Conservation (phyloP, 108 stramenopile species). For the Cyclotella atomus region DNA sequence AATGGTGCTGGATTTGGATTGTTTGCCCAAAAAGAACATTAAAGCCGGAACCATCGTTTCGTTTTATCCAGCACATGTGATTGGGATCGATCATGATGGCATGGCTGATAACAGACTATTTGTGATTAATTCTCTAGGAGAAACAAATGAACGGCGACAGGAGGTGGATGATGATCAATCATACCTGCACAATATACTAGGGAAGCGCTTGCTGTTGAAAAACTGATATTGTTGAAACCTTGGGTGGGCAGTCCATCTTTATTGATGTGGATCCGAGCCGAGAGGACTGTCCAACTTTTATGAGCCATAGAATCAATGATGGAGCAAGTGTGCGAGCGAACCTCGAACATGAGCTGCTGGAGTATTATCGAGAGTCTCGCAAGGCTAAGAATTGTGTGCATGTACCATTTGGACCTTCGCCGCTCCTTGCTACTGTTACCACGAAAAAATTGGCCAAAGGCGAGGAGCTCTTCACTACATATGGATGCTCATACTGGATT, state of each 20-base stretch:
- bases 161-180: constrained; percentile 38
- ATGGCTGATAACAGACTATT: neutral
- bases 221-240: constrained; percentile 21
- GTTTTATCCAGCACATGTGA: constrained; percentile 55
- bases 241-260: constrained; percentile 24
- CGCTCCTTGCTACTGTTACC: constrained; percentile 16
- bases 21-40: constrained; percentile 53
- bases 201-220: constrained; percentile 9
- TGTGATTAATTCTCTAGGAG: neutral
- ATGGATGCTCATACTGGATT: constrained; percentile 31
- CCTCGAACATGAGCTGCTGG: constrained; percentile 23
- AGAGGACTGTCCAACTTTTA: constrained; percentile 17
- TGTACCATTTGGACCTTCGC: constrained; percentile 37
- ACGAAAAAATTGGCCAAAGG: constrained; percentile 19
- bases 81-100: constrained; percentile 47
- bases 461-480: constrained; percentile 26
- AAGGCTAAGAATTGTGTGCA: constrained; percentile 41
- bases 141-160: neutral
- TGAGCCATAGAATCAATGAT: constrained; percentile 53
- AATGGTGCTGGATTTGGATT: constrained; percentile 54
- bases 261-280: constrained; percentile 44
- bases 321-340: constrained; percentile 40
- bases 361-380: constrained; percentile 37
- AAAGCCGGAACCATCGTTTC: constrained; percentile 47
- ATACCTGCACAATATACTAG: constrained; percentile 21